Base-by-base conservation (phyloP, 1,139 yeast genomes). In the Lodderomyces oxycetoniae region DNA sequence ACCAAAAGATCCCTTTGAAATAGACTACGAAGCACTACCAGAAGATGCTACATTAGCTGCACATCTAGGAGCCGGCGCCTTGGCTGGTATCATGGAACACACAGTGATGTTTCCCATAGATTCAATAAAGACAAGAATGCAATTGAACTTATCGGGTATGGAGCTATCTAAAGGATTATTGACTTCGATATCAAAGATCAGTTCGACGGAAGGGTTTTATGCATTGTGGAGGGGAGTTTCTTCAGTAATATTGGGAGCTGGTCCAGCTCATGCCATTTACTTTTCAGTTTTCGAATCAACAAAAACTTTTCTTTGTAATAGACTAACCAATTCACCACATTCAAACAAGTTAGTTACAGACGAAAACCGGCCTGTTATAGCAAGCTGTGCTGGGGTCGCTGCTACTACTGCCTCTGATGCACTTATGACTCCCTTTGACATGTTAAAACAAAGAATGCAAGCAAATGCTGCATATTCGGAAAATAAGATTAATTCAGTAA, bases 1-100 rank as follows among this genome's bases (percentile, higher is more conserved):
- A 15, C 49, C 47, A 3, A 44, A 42, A 32, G 61, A 57, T 19
- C 49, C 66, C 4, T 57, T 71, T 16, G 80, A 75, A 47, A 71
- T 82, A 32, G 96, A 89, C 53, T 91, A 91, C 57, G 98, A 91
- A 58, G 81, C 96, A 2, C 71, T 91, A 30, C 98, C 98, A 1
- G 86, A 82, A 28, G 79, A 80, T 50, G 89, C 96, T 10, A 81
- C 96, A 1, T 62, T 91, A 38, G 58, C 77, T 4, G 88, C 95
- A 7, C 95, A 89, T 55, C 69, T 91, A 44, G 55, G 59, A 11
- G 98, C 98, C 2, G 98, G 98, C 11, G 97, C 97, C 0, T 85
- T 87, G 63, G 98, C 98, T 12, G 98, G 98, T 19, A 86, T 91
- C 42, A 88, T 89, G 95, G 98, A 91, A 58, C 98, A 91, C 57